Conservation (phyloP, 305 asterid genomes). For the Petunia hybrid region DNA sequence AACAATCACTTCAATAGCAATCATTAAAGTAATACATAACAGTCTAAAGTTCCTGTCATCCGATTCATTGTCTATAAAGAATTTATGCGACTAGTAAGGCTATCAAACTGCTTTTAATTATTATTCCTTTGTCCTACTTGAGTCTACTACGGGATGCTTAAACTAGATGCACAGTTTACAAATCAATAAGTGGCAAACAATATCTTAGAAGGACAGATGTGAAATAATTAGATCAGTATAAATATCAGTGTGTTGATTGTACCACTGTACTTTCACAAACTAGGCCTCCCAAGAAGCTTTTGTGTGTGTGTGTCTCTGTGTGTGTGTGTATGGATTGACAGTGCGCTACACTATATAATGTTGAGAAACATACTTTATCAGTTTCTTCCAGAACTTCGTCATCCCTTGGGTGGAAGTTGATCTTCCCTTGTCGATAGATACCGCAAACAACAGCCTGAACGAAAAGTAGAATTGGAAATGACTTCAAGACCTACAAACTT, state of each 20-base stretch:
- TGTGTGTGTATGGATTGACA: too few relatives aligned
- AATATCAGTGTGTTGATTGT: not conserved
- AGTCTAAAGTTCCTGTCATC: not conserved
- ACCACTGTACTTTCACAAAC: not conserved
- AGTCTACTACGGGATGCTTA: not conserved
- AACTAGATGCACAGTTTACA: not conserved
- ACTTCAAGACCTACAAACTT: constrained; percentile 14
- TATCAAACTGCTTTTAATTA: not conserved
- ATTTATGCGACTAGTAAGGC: not conserved
- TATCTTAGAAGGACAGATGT: not conserved
- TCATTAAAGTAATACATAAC: constrained; percentile 6
- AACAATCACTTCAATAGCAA: not conserved
- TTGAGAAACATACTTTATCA: constrained; percentile 71
- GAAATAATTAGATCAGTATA: not conserved
- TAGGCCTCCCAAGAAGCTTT: not conserved
- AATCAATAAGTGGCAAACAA: not conserved
- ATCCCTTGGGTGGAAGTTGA: constrained; percentile 92
- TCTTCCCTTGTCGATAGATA: constrained; percentile 73
- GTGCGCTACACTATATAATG: constrained; percentile 6
- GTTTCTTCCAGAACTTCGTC: constrained; percentile 70
- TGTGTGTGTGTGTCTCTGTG: not conserved
- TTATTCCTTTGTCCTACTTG: constrained; percentile 17
- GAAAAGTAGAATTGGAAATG: constrained; percentile 26
- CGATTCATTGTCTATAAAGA: not conserved
- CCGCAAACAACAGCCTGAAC: constrained; percentile 93